These are phyloP conservation scores for Fraxinus dipetala DNA, from an alignment of 305 asterid species.

Conservation along the genomic window DNA sequence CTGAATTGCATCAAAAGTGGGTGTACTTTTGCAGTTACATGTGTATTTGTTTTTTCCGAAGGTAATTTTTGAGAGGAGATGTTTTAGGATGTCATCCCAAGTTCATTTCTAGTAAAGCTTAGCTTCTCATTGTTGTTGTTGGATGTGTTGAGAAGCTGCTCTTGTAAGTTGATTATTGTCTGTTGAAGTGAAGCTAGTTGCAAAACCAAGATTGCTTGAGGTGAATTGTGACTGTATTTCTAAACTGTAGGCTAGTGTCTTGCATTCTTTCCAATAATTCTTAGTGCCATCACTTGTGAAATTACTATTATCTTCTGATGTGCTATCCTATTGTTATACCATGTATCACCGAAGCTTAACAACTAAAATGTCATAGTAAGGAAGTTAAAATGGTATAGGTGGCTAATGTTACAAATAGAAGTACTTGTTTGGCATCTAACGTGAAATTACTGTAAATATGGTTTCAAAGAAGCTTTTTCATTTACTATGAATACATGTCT, in stretches of 20 bases:
- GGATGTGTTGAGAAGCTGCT: background rate
- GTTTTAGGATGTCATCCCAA: background rate
- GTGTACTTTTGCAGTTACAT: background rate
- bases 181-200: background rate
- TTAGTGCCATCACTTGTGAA: conserved; percentile 3
- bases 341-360: background rate
- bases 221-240: background rate
- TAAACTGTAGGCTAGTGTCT: background rate
- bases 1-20: background rate
- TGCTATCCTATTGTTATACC: background rate
- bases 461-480: background rate
- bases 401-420: background rate
- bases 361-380: background rate
- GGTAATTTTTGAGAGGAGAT: background rate
- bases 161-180: background rate
- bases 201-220: background rate
- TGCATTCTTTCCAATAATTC: background rate
- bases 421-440: background rate
- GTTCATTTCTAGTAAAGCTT: background rate
- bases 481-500: background rate
- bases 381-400: background rate
- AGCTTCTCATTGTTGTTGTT: background rate
- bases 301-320: background rate
- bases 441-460: background rate
- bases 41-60: background rate